A percentile compares a stretch with the other conserved stretches of the same genome.
Evolutionary conservation across 2,329 filamentous ascomycete species (phyloP).

Genomic region (Venturia asperata): DNA sequence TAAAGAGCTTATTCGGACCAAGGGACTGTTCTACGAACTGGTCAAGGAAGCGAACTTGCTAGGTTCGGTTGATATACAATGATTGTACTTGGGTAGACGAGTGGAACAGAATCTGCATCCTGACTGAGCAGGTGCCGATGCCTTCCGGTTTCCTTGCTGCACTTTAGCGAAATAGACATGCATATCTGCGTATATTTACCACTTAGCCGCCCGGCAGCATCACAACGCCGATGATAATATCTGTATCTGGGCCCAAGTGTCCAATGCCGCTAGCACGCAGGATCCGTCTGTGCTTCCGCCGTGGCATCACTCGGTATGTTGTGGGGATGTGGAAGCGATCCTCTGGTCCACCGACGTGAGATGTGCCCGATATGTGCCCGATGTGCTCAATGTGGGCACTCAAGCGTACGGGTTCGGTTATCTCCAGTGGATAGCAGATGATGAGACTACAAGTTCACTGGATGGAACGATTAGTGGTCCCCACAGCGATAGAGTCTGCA

Average conservation of each 20-base stretch:
- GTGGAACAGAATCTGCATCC: not conserved
- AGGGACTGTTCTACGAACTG: slow-evolving; percentile 78
- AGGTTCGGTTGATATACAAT: slow-evolving; percentile 27
- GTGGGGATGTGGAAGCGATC: not conserved
- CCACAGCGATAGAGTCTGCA: not conserved
- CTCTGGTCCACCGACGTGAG: not conserved
- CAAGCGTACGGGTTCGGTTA: not conserved
- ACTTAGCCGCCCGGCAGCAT: not conserved
- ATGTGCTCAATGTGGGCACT: not conserved
- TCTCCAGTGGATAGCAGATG: not conserved
- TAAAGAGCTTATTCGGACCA: slow-evolving; percentile 63
- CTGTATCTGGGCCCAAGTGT: not conserved
- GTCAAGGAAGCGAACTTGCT: slow-evolving; percentile 84
- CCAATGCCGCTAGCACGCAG: not conserved
- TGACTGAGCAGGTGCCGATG: not conserved
- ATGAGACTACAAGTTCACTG: not conserved
- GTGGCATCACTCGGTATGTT: not conserved
- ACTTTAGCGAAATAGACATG: slow-evolving; percentile 1
- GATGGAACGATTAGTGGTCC: not conserved
- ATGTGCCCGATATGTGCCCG: not conserved
- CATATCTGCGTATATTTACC: not conserved
- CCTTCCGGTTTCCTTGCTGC: slow-evolving; percentile 1
- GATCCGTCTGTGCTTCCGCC: not conserved
- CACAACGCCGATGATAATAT: not conserved
- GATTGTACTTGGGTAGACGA: not conserved